Base-by-base conservation (phyloP, 129 eudicot species). In the Pulicaria dysenterica region DNA sequence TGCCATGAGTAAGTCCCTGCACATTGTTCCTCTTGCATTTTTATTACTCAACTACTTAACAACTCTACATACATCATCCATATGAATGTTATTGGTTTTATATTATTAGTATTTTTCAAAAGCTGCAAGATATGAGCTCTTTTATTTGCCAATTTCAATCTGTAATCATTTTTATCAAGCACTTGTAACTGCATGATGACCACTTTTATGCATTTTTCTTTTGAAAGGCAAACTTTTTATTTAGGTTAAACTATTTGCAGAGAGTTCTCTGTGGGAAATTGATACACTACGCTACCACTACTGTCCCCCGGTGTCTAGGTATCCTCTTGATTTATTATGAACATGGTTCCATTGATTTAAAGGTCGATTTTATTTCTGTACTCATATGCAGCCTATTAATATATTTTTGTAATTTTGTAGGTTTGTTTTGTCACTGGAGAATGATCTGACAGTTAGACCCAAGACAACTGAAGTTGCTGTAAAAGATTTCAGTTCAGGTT, bases 261-360 rank as follows among this genome's bases (percentile, higher is more conserved):
- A 85, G 77, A 90, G 97, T 79, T 90, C 89, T 77, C 85, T 94
- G 48, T 94, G 99, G 99, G 99, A 94, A 67, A 83, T 94, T 43
- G 97, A 90, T 63, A 87, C 91, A 47, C 85, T 94, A 16, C 97
- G 93, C 57, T 89, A 94, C 75, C 93, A 94, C 82, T 94, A 94
- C 84, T 88, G 95, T 64, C 93, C 96, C 17, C 91, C 96, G 4
- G 89, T 90, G 75, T 87, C 98, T 13, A 88, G 97, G 98, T 94
- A 39, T 37, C 7, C 59, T 31, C 63, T 2, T 54, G 3, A 7
- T 16, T 54, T 15, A n/a, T 4, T 48, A 38, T 16, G 6, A 37
- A 56, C 44, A 17, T 39, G 39, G 41, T 15, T n/a, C 42, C 10
- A 31, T 12, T 72, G 24, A 4, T 75, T 8, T 73, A 11, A 2